A percentile compares a stretch with the other conserved stretches of the same genome.
Conservation (phyloP, 179 eudicot species). For the Nepenthes alata region DNA sequence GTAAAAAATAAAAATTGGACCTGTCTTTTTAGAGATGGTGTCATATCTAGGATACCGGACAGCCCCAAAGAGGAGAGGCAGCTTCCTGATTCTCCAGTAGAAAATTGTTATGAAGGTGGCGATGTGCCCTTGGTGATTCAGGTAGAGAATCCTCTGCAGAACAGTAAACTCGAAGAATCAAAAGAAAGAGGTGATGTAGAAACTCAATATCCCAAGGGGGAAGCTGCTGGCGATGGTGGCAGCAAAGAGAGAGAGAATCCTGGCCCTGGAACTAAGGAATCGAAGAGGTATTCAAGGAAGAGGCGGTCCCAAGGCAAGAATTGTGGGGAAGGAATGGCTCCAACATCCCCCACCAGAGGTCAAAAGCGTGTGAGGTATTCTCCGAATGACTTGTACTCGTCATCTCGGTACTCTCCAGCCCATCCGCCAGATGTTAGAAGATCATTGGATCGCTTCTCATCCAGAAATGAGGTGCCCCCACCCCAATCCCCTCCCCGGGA, state of each 20-base stretch:
- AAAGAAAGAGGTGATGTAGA: conserved; percentile 10
- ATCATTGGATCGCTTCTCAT: conserved; percentile 8
- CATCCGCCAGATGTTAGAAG: neutral
- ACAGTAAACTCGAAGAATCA: conserved; percentile 8
- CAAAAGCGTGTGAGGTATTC: conserved; percentile 6
- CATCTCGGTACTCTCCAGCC: conserved; percentile 15
- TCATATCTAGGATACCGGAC: neutral
- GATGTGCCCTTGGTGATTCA: conserved; percentile 9
- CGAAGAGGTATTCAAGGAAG: conserved; percentile 10
- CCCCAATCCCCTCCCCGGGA: conserved; percentile 12
- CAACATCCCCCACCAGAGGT: conserved; percentile 9
- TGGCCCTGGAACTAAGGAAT: neutral
- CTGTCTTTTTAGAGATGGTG: neutral
- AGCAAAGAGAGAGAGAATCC: conserved; percentile 10
- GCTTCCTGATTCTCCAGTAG: conserved; percentile 9
- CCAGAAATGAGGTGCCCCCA: conserved; percentile 7
- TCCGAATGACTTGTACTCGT: conserved; percentile 7
- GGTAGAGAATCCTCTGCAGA: conserved; percentile 8
- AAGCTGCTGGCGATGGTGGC: conserved; percentile 1
- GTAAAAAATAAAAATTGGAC: neutral
- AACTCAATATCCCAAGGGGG: conserved; percentile 15
- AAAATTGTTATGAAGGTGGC: conserved; percentile 5
- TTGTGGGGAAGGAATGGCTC: conserved; percentile 4
- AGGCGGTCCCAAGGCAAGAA: conserved; percentile 16
- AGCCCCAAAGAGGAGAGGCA: neutral